phyloP scores from a whole-genome alignment of 2,329 filamentous ascomycete species.

The Mollisia scopiformis region DNA sequence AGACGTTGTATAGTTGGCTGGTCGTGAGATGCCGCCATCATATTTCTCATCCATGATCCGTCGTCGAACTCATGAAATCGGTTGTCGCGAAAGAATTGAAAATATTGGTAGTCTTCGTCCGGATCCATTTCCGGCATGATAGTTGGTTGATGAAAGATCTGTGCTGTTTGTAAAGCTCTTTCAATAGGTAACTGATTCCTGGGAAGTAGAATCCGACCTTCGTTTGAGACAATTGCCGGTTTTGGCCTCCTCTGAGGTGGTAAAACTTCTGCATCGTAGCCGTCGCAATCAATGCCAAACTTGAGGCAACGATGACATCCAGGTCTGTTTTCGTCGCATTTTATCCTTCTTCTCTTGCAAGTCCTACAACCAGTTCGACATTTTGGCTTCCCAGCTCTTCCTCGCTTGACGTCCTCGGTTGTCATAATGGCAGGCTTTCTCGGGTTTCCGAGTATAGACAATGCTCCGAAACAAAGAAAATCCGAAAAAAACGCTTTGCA shows the following conservation, averaged over 20 bases:
- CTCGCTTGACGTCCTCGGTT: not conserved
- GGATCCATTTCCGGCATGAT: not conserved
- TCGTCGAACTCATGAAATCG: constrained; percentile 3
- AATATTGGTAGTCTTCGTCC: constrained; percentile 13
- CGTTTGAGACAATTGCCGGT: not conserved
- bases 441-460: not conserved
- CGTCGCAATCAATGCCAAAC: constrained; percentile 58
- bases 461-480: not conserved
- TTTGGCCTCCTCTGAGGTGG: not conserved
- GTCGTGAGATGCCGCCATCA: constrained; percentile 8
- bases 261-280: constrained; percentile 44
- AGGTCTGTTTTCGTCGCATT: constrained; percentile 65
- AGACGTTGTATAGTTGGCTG: constrained; percentile 2
- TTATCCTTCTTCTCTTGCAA: constrained; percentile 51
- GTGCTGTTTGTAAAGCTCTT: not conserved
- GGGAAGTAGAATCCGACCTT: not conserved
- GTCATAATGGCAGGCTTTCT: not conserved
- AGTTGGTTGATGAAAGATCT: not conserved
- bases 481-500: not conserved
- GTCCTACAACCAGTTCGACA: constrained; percentile 8
- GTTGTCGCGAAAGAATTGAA: constrained; percentile 14
- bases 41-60: constrained; percentile 1
- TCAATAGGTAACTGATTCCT: not conserved
- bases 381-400: constrained; percentile 9
- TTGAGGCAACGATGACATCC: constrained; percentile 59